Percentiles rank a stretch among this genome's conserved stretches.
These are phyloP conservation scores for Xylaria flabelliformis DNA, from an alignment of 495 filamentous ascomycete genomes.

Conservation along the genomic window DNA sequence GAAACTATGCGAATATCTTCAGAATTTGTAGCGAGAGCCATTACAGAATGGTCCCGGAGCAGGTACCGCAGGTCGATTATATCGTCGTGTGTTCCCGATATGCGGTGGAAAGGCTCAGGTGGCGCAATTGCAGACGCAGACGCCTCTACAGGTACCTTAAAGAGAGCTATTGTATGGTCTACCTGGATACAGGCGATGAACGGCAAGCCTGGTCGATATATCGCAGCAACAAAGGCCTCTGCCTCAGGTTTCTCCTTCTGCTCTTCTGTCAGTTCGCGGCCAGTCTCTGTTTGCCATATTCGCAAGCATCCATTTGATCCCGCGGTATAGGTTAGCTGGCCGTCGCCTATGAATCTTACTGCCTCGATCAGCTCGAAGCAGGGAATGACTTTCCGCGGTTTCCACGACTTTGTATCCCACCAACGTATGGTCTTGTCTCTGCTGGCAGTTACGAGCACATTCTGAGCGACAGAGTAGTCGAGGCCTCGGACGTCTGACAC, in stretches of 20 bases:
- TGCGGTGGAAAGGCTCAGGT: slow-evolving; percentile 65
- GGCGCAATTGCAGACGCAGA: slow-evolving; percentile 41
- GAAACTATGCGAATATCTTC: slow-evolving; percentile 90
- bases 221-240: slow-evolving; percentile 75
- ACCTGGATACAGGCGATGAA: slow-evolving; percentile 84
- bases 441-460: slow-evolving; percentile 83
- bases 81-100: slow-evolving; percentile 96
- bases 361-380: slow-evolving; percentile 86
- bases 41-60: slow-evolving; percentile 74
- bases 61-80: slow-evolving; percentile 92
- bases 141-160: slow-evolving; percentile 57
- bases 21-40: slow-evolving; percentile 93
- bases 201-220: slow-evolving; percentile 65
- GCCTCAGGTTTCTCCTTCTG: slow-evolving; percentile 68
- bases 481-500: slow-evolving; percentile 88
- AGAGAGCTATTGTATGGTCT: slow-evolving; percentile 83
- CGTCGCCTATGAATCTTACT: slow-evolving; percentile 76
- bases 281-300: slow-evolving; percentile 79
- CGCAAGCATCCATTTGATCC: slow-evolving; percentile 84
- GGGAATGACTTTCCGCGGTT: slow-evolving; percentile 79
- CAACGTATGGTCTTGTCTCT: slow-evolving; percentile 93
- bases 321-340: slow-evolving; percentile 76
- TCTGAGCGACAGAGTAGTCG: slow-evolving; percentile 75
- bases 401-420: slow-evolving; percentile 88
- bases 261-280: slow-evolving; percentile 78